Percentiles rank a stretch among this genome's conserved stretches.
Evolutionary conservation across 805 yeast species (phyloP).

Genomic region (Pichia manshurica): DNA sequence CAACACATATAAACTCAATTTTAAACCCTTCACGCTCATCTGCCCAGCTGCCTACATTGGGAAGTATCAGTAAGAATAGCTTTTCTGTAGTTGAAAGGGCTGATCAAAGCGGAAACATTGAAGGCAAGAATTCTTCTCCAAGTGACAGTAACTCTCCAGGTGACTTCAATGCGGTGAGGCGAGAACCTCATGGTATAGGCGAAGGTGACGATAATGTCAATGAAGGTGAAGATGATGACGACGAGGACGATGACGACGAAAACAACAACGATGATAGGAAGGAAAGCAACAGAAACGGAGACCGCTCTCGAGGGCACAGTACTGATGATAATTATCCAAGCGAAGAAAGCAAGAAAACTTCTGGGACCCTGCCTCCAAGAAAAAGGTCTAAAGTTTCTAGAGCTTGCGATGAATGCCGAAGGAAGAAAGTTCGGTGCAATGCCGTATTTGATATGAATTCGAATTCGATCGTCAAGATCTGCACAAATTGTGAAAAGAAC

Average conservation of each 20-base stretch:
- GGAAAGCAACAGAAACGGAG: too few species aligned
- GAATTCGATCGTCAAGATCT: constrained; percentile 44
- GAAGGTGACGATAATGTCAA: too few species aligned
- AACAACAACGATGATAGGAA: not conserved
- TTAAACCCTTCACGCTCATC: constrained; percentile 12
- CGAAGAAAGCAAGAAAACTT: not conserved
- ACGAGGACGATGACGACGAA: not conserved
- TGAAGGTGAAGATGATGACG: not conserved
- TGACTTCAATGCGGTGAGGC: too few species aligned
- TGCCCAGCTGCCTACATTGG: not conserved
- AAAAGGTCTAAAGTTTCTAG: constrained; percentile 70
- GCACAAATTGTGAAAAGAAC: constrained; percentile 58
- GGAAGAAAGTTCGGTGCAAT: constrained; percentile 68
- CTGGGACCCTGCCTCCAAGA: constrained; percentile 29
- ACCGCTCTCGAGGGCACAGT: too few species aligned
- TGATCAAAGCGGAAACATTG: too few species aligned
- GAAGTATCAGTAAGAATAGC: too few species aligned
- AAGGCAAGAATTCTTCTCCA: too few species aligned
- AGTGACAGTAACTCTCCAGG: too few species aligned
- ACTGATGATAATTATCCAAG: not conserved
- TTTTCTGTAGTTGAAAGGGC: too few species aligned
- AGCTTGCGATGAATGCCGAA: constrained; percentile 76
- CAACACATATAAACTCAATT: constrained; percentile 4
- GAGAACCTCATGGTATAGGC: too few species aligned
- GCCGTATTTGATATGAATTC: constrained; percentile 45